Percentiles rank a stretch among this genome's conserved stretches.
These are phyloP conservation scores for Eutypella sp. DNA, from an alignment of 2,329 filamentous ascomycete genomes.

Conservation along the genomic window DNA sequence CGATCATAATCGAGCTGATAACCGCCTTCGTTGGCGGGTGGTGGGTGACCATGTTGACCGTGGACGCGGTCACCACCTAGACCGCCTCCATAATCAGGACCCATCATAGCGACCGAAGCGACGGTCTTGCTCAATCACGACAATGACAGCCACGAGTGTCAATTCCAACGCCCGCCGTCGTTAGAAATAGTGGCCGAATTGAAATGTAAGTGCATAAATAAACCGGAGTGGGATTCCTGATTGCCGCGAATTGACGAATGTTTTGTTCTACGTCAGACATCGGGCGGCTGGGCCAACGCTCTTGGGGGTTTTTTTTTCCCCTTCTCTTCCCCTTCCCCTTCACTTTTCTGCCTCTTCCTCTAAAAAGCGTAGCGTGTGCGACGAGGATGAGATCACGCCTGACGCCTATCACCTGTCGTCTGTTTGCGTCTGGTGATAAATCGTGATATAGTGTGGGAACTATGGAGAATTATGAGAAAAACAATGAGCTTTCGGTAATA, in stretches of 20 bases:
- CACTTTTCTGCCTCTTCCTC: constrained; percentile 10
- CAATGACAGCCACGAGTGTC: not conserved
- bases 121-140: constrained; percentile 13
- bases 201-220: constrained; percentile 9
- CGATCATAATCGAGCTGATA: constrained; percentile 29
- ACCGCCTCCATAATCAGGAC: constrained; percentile 30
- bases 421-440: not conserved
- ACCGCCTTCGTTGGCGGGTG: constrained; percentile 18
- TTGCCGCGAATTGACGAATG: constrained; percentile 14
- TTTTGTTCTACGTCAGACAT: constrained; percentile 27
- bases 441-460: no score
- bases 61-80: constrained; percentile 27
- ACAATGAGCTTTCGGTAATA: no score
- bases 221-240: constrained; percentile 10
- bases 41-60: constrained; percentile 25
- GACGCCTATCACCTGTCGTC: no score
- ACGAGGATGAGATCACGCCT: no score
- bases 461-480: no score
- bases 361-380: constrained; percentile 14
- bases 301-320: no score
- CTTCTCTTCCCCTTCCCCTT: no score
- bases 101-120: constrained; percentile 27
- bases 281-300: constrained; percentile 17
- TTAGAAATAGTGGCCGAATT: constrained; percentile 4
- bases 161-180: not conserved